Conservation (phyloP, 805 yeast species). For the Nakazawaea holstii region DNA sequence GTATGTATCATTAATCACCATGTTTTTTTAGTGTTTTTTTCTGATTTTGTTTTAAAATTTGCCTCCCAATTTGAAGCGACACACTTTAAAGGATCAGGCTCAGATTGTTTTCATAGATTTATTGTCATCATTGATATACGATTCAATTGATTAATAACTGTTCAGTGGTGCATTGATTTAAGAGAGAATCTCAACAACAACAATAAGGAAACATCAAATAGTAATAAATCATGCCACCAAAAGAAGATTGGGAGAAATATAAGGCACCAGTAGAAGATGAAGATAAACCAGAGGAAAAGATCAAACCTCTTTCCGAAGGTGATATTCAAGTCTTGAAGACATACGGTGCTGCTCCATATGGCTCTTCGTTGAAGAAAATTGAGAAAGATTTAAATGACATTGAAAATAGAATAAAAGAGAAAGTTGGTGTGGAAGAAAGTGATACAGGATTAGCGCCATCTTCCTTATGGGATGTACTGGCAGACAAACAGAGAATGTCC, state of each 20-base stretch:
- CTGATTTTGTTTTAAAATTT: background rate
- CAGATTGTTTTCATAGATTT: background rate
- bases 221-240: slow-evolving; percentile 79
- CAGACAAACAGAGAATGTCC: slow-evolving; percentile 88
- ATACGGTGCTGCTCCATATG: slow-evolving; percentile 97
- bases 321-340: slow-evolving; percentile 97
- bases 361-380: slow-evolving; percentile 67
- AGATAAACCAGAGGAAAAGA: slow-evolving; percentile 59
- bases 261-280: slow-evolving; percentile 77
- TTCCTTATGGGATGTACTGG: slow-evolving; percentile 95
- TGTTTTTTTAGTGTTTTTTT: background rate
- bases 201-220: background rate
- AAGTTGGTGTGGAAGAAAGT: slow-evolving; percentile 88
- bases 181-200: background rate
- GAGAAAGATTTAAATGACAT: slow-evolving; percentile 84
- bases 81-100: background rate
- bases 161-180: too few species aligned
- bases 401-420: slow-evolving; percentile 86
- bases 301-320: slow-evolving; percentile 86
- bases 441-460: slow-evolving; percentile 98
- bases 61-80: slow-evolving; percentile 5
- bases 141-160: too few species aligned
- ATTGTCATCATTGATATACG: too few species aligned
- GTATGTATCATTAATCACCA: background rate
- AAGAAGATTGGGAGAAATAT: slow-evolving; percentile 98